Percentiles rank a stretch among this genome's conserved stretches.
Evolutionary conservation across 2,329 filamentous ascomycete species (phyloP).

Genomic region (Mariannaea elegans): DNA sequence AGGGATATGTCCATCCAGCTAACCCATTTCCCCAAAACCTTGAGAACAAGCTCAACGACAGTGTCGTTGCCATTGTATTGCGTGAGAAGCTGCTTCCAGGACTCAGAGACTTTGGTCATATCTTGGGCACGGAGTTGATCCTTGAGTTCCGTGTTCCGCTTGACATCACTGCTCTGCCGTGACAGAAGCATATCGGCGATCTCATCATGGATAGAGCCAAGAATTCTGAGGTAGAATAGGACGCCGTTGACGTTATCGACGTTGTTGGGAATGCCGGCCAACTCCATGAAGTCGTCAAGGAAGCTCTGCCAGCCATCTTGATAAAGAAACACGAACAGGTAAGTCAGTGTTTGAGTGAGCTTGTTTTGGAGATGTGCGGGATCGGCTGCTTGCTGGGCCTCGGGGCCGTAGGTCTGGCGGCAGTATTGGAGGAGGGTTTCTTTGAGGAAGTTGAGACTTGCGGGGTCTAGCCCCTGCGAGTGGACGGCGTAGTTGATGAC

Average conservation of each 20-base stretch:
- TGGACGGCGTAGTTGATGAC: slow-evolving; percentile 93
- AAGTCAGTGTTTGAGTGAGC: slow-evolving; percentile 93
- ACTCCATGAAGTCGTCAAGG: slow-evolving; percentile 85
- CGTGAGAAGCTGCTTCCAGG: slow-evolving; percentile 90
- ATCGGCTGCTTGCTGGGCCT: slow-evolving; percentile 70
- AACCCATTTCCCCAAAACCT: slow-evolving; percentile 95
- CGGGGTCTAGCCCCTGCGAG: slow-evolving; percentile 76
- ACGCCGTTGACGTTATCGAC: slow-evolving; percentile 79
- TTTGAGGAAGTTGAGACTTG: slow-evolving; percentile 79
- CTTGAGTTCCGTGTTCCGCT: slow-evolving; percentile 89
- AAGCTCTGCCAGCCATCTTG: slow-evolving; percentile 87
- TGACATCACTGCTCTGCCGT: slow-evolving; percentile 79
- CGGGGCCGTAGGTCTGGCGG: slow-evolving; percentile 74
- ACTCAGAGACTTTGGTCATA: slow-evolving; percentile 84
- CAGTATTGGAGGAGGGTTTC: slow-evolving; percentile 85
- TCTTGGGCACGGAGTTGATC: slow-evolving; percentile 88
- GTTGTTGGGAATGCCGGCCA: slow-evolving; percentile 73
- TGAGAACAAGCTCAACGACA: slow-evolving; percentile 87
- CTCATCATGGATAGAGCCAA: slow-evolving; percentile 93
- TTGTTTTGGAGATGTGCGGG: slow-evolving; percentile 90
- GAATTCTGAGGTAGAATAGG: slow-evolving; percentile 86
- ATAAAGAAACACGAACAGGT: slow-evolving; percentile 90
- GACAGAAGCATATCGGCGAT: slow-evolving; percentile 92
- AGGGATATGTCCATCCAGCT: slow-evolving; percentile 98
- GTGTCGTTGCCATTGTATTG: slow-evolving; percentile 77